These are phyloP conservation scores for Eucalyptus pumila DNA, from an alignment of 345 rosid species.

Conservation along the genomic window DNA sequence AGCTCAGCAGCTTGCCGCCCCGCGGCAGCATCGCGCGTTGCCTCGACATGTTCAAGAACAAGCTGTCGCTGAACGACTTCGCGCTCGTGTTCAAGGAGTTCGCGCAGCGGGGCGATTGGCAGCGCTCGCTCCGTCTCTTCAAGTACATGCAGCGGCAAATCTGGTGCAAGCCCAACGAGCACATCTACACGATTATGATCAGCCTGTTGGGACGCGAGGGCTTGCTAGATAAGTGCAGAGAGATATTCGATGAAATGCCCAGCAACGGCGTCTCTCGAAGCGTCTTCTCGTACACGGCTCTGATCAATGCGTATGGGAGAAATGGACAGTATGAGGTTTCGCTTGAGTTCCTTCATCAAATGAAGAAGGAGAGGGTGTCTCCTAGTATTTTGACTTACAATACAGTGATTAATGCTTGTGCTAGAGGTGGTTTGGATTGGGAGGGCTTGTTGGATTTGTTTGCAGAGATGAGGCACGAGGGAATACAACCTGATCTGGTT, in stretches of 20 bases:
- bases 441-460: constrained; percentile 83
- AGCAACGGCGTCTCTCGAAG: constrained; percentile 61
- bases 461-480: constrained; percentile 96
- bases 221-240: constrained; percentile 69
- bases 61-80: constrained; percentile 87
- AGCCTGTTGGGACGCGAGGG: constrained; percentile 82
- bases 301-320: constrained; percentile 86
- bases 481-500: constrained; percentile 73
- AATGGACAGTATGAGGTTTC: constrained; percentile 64
- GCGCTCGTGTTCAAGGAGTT: constrained; percentile 87
- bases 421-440: constrained; percentile 91
- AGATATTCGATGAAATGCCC: constrained; percentile 88
- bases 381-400: constrained; percentile 87
- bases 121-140: constrained; percentile 82
- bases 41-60: constrained; percentile 73
- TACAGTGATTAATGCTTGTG: constrained; percentile 82
- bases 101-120: constrained; percentile 94
- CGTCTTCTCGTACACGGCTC: constrained; percentile 83
- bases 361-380: constrained; percentile 69
- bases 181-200: constrained; percentile 88
- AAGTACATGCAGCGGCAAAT: constrained; percentile 96
- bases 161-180: constrained; percentile 96
- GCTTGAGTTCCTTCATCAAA: constrained; percentile 64
- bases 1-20: constrained; percentile 94
- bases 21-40: constrained; percentile 95